phyloP scores from a whole-genome alignment of 768 basidiomycete species.

The Rubroboletus pulcherrimus region DNA sequence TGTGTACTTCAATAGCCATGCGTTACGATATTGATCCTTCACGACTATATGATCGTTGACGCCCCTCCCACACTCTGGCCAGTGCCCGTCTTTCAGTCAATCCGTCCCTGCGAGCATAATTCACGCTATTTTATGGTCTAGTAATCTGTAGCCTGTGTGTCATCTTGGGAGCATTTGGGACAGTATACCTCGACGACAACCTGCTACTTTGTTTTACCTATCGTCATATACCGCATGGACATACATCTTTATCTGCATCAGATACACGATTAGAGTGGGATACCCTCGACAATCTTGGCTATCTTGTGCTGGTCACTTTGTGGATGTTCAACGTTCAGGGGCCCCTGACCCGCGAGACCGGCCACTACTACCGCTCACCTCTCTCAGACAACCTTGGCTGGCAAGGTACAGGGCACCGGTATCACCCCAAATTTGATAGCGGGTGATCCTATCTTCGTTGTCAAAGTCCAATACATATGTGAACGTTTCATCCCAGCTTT shows the following conservation, averaged over 20 bases:
- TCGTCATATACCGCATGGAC: background rate
- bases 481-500: slow-evolving; percentile 63
- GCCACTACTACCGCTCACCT: slow-evolving; percentile 4
- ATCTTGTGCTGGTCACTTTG: background rate
- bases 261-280: slow-evolving; percentile 2
- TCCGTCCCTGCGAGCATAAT: background rate
- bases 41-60: slow-evolving; percentile 3
- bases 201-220: background rate
- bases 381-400: slow-evolving; percentile 41
- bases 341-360: background rate
- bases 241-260: slow-evolving; percentile 13
- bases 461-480: slow-evolving; percentile 60
- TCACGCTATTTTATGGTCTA: slow-evolving; percentile 15
- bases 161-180: slow-evolving; percentile 10
- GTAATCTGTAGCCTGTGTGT: slow-evolving; percentile 19
- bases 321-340: background rate
- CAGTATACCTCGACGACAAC: background rate
- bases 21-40: background rate
- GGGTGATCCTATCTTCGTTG: slow-evolving; percentile 47
- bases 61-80: background rate
- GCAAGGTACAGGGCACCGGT: slow-evolving; percentile 63
- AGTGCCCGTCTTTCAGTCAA: background rate
- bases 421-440: slow-evolving; percentile 69
- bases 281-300: background rate
- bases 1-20: slow-evolving; percentile 26